Evolutionary conservation across 768 basidiomycete species (phyloP).

Genomic region (Lactarius evosmus): DNA sequence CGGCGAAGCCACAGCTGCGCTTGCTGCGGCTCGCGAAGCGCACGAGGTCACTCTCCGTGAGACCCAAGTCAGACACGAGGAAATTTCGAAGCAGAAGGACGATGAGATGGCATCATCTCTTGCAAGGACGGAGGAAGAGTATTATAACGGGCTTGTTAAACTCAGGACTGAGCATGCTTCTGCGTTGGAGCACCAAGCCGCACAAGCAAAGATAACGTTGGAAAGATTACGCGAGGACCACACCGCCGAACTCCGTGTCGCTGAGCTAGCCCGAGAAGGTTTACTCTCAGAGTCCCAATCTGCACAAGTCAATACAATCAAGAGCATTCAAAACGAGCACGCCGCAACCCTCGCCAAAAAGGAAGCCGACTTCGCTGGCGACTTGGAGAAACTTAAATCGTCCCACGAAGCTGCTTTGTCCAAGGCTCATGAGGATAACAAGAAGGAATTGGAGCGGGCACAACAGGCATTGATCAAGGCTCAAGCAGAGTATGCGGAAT

Average conservation of each 20-base stretch:
- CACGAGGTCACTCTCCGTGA: slow-evolving; percentile 53
- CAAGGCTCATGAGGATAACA: slow-evolving; percentile 53
- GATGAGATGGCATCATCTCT: slow-evolving; percentile 54
- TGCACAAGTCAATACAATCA: slow-evolving; percentile 56
- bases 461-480: slow-evolving; percentile 42
- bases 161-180: slow-evolving; percentile 70
- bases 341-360: slow-evolving; percentile 60
- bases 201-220: slow-evolving; percentile 58
- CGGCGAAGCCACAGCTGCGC: slow-evolving; percentile 49
- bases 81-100: slow-evolving; percentile 56
- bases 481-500: slow-evolving; percentile 43
- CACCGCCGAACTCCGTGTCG: slow-evolving; percentile 64
- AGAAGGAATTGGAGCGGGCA: slow-evolving; percentile 49
- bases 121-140: slow-evolving; percentile 73
- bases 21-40: slow-evolving; percentile 48
- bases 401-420: slow-evolving; percentile 57
- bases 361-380: slow-evolving; percentile 60
- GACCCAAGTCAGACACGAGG: slow-evolving; percentile 51
- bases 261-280: slow-evolving; percentile 72
- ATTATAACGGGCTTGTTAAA: slow-evolving; percentile 75
- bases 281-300: slow-evolving; percentile 72
- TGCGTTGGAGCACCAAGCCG: slow-evolving; percentile 56
- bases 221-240: slow-evolving; percentile 77
- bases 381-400: slow-evolving; percentile 60
- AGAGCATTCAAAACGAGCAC: slow-evolving; percentile 72